Conservation (phyloP, 306 rosid genomes). For the Leucaena leucocephala region DNA sequence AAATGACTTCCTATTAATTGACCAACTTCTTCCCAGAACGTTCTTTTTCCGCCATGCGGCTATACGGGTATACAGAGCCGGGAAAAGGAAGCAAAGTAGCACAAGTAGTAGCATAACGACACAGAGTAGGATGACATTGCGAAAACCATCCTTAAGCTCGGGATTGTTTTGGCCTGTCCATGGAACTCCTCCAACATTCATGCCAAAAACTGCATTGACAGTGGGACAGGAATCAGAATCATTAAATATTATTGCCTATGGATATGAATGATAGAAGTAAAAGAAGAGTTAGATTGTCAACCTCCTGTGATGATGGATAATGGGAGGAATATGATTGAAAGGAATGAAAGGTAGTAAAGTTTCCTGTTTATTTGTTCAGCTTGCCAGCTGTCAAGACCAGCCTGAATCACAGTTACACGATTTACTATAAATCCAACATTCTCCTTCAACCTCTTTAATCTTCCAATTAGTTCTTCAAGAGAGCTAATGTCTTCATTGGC, state of each 20-base stretch:
- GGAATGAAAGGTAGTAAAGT: slow-evolving; percentile 88
- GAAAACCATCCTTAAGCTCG: slow-evolving; percentile 68
- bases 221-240: slow-evolving; percentile 28
- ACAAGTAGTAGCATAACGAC: slow-evolving; percentile 59
- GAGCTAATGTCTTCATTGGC: slow-evolving; percentile 64
- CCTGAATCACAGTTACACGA: slow-evolving; percentile 86
- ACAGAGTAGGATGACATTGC: slow-evolving; percentile 80
- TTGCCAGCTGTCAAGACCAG: slow-evolving; percentile 97
- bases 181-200: slow-evolving; percentile 98
- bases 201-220: slow-evolving; percentile 76
- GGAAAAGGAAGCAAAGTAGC: slow-evolving; percentile 85
- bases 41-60: slow-evolving; percentile 58
- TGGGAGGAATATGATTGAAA: slow-evolving; percentile 90
- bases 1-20: slow-evolving; percentile 75
- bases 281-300: slow-evolving; percentile 35
- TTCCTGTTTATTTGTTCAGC: slow-evolving; percentile 91
- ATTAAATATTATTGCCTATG: slow-evolving; percentile 1
- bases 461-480: slow-evolving; percentile 86
- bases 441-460: slow-evolving; percentile 82
- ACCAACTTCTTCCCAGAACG: slow-evolving; percentile 63
- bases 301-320: slow-evolving; percentile 91
- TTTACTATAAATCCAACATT: slow-evolving; percentile 93
- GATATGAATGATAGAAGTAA: slow-evolving; percentile 12
- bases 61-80: slow-evolving; percentile 59
- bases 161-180: slow-evolving; percentile 82